These are phyloP conservation scores for Ilex aquifolium DNA, from an alignment of 257 asterid genomes.

Conservation along the genomic window DNA sequence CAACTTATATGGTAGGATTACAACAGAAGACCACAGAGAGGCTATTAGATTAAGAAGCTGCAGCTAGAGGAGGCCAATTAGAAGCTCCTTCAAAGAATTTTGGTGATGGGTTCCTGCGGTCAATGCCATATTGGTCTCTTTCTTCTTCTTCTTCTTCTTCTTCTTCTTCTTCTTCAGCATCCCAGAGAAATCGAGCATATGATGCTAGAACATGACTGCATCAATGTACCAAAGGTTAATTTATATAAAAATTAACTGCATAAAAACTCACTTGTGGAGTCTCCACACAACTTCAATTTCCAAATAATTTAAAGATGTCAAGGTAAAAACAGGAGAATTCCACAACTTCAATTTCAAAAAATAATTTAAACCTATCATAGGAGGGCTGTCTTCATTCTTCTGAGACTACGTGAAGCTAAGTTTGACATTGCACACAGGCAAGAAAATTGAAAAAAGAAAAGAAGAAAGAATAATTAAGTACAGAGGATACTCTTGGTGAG, in stretches of 20 bases:
- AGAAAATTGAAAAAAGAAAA: too few relatives aligned
- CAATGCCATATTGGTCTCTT: conserved; percentile 20
- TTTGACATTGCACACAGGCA: too few relatives aligned
- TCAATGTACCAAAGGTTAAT: background rate
- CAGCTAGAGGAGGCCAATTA: conserved; percentile 43
- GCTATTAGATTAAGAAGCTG: conserved; percentile 46
- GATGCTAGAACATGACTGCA: conserved; percentile 75
- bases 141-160: conserved; percentile 29
- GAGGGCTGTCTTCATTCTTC: too few relatives aligned
- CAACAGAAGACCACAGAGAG: background rate
- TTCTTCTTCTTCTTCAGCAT: conserved; percentile 49
- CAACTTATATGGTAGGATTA: too few relatives aligned
- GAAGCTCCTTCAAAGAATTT: conserved; percentile 27
- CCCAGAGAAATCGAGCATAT: conserved; percentile 89
- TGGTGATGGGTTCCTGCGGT: conserved; percentile 19
- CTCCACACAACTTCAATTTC: too few relatives aligned
- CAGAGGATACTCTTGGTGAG: too few relatives aligned
- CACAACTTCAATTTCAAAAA: background rate
- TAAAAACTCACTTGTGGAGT: too few relatives aligned
- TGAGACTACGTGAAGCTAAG: too few relatives aligned
- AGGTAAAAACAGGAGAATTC: background rate
- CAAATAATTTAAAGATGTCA: too few relatives aligned
- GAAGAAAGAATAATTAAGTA: too few relatives aligned
- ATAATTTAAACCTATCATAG: background rate
- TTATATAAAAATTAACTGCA: too few relatives aligned